A percentile compares a stretch with the other conserved stretches of the same genome.
Conservation (phyloP, 176 grass and related monocot species). For the Musa schizocarpa region DNA sequence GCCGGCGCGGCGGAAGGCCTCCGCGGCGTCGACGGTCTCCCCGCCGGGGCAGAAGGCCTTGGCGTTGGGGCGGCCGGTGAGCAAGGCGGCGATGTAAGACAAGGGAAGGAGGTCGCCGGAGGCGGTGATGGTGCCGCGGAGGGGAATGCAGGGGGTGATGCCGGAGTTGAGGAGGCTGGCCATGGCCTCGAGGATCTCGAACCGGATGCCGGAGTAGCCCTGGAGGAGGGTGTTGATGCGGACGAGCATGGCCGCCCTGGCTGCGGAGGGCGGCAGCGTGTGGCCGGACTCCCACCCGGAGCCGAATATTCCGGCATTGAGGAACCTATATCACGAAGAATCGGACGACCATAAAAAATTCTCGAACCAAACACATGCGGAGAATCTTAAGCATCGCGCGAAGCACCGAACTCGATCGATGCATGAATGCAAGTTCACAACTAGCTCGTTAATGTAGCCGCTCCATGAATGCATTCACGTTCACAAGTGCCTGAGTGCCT, state of each 20-base stretch:
- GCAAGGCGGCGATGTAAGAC: conserved; percentile 68
- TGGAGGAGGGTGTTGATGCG: conserved; percentile 84
- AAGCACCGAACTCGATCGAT: too few relatives aligned
- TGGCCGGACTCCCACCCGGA: conserved; percentile 41
- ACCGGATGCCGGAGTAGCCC: conserved; percentile 82
- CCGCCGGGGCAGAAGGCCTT: conserved; percentile 18
- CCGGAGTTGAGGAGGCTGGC: conserved; percentile 58
- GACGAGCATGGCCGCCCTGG: conserved; percentile 76
- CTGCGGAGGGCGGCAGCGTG: conserved; percentile 39
- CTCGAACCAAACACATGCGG: too few relatives aligned
- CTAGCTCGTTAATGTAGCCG: too few relatives aligned
- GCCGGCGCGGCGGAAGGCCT: conserved; percentile 51
- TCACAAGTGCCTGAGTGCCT: too few relatives aligned
- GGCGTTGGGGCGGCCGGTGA: conserved; percentile 65
- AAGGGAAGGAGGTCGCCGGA: conserved; percentile 73
- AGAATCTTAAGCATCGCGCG: too few relatives aligned
- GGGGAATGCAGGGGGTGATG: conserved; percentile 75
- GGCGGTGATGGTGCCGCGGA: conserved; percentile 75
- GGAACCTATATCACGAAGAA: conserved; percentile 18
- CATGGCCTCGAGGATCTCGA: conserved; percentile 77
- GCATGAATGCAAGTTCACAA: too few relatives aligned
- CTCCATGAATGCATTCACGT: too few relatives aligned
- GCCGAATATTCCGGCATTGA: conserved; percentile 65
- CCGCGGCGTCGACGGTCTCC: conserved; percentile 16
- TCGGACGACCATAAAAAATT: not conserved